Base-by-base conservation (phyloP, 139 green algal genomes). In the Limnomonas spitsbergensis region DNA sequence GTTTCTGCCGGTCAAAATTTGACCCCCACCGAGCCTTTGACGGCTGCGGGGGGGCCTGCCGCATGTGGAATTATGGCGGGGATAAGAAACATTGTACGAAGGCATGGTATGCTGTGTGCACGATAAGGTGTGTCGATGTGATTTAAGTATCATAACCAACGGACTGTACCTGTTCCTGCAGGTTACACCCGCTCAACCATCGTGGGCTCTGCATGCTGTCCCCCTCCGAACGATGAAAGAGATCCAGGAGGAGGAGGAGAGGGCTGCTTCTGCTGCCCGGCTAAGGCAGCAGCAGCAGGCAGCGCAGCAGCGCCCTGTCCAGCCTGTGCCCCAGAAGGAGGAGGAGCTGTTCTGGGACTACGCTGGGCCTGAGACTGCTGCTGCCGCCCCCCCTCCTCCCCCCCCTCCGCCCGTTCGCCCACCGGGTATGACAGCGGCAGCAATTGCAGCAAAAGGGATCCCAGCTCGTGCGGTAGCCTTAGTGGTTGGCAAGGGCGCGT, bases 301-400 rank as follows among this genome's bases (percentile, higher is more conserved):
- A 36, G 66, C 66, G 1, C 14, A 61, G 47, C 47, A 61, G 20
- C 14, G 20, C 20, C n/a, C n/a, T n/a, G 20, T 52, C 38, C 32
- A 70, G 34, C 27, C 76, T 2, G 40, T 61, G 6, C 29, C 74
- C 34, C 71, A 20, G 0, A 78, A 87, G 0, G 85, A 92, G 31
- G 82, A 84, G 36, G 79, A 72, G 0, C 42, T 93, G 47, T 93
- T 93, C 67, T 94, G 89, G 89, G 89, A 93, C 72, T 93, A 93
- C 38, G 84, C 78, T 26, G 67, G 70, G 0, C 24, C 74, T 4
- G 9, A 72, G 26, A 7, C 29, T 36, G 27, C 67, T 29, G 67
- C 36, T 26, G 26, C 29, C 1, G 39, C 75, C 9, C 40, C 47
- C 0, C 29, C 75, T 2, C 69, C 69, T 34, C n/a, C 36, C 1